Evolutionary conservation across 129 eudicot species (phyloP).

Genomic region (Silybum marianum): DNA sequence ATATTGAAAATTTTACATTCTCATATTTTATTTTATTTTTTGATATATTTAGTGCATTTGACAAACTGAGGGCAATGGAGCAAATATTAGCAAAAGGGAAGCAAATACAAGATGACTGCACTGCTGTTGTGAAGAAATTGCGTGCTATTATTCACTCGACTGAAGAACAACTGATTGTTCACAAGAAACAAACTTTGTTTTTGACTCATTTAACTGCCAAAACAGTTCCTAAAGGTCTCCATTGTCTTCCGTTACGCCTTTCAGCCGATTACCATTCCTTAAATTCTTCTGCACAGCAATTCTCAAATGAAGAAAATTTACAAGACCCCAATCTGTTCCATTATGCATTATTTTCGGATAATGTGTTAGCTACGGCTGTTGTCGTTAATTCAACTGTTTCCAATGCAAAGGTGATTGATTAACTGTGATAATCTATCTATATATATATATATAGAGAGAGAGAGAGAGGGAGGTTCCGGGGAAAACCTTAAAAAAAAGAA

Average conservation of each 20-base stretch:
- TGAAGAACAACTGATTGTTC: not conserved
- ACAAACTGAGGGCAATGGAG: slow-evolving; percentile 58
- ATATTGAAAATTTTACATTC: too few relatives aligned
- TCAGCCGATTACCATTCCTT: slow-evolving; percentile 15
- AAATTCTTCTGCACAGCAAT: slow-evolving; percentile 35
- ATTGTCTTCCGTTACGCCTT: slow-evolving; percentile 16
- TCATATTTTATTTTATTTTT: not conserved
- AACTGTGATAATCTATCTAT: not conserved
- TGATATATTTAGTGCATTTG: not conserved
- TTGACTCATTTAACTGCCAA: slow-evolving; percentile 16
- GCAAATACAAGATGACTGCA: slow-evolving; percentile 12
- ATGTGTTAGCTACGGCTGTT: slow-evolving; percentile 73
- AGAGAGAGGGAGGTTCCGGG: too few relatives aligned
- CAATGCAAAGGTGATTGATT: slow-evolving; percentile 58
- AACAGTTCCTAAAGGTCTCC: slow-evolving; percentile 15
- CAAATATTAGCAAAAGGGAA: slow-evolving; percentile 41
- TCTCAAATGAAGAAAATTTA: slow-evolving; percentile 57
- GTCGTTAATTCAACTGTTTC: slow-evolving; percentile 73
- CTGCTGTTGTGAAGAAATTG: slow-evolving; percentile 1
- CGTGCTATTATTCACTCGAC: slow-evolving; percentile 12
- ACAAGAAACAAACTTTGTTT: slow-evolving; percentile 11
- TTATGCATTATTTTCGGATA: slow-evolving; percentile 72
- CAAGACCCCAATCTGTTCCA: slow-evolving; percentile 62
- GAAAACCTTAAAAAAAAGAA: too few relatives aligned
- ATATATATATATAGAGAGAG: not conserved